Evolutionary conservation across 2,329 filamentous ascomycete species (phyloP).

Genomic region (Penicillium concentricum): DNA sequence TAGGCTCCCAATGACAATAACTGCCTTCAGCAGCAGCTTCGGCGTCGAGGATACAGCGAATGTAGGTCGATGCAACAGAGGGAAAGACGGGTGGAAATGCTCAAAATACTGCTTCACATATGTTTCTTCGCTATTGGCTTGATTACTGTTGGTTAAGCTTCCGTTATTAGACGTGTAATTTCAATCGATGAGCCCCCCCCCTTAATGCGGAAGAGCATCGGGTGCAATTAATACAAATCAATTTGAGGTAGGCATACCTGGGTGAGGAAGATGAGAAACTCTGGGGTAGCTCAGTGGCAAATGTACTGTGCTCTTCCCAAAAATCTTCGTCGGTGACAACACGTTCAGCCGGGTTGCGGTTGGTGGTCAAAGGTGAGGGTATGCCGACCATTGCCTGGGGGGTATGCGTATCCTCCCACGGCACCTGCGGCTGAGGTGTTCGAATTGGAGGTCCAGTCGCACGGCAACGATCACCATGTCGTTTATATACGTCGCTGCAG

Average conservation of each 20-base stretch:
- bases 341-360: background rate
- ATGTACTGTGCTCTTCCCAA: background rate
- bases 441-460: background rate
- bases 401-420: background rate
- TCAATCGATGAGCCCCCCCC: background rate
- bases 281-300: background rate
- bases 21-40: conserved; percentile 7
- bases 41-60: conserved; percentile 10
- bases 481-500: conserved; percentile 12
- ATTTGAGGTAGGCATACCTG: background rate
- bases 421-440: background rate
- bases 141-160: background rate
- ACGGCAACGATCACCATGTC: conserved; percentile 10
- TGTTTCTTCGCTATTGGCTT: background rate
- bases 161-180: background rate
- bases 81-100: conserved; percentile 13
- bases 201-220: background rate
- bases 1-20: conserved; percentile 10
- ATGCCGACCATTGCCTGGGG: background rate
- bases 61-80: conserved; percentile 13
- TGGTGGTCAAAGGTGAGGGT: background rate
- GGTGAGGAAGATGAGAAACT: background rate
- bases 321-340: background rate
- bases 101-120: conserved; percentile 13
- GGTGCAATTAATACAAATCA: background rate